Evolutionary conservation across 2,329 filamentous ascomycete species (phyloP).

Genomic region (Atkinsonella texensis): DNA sequence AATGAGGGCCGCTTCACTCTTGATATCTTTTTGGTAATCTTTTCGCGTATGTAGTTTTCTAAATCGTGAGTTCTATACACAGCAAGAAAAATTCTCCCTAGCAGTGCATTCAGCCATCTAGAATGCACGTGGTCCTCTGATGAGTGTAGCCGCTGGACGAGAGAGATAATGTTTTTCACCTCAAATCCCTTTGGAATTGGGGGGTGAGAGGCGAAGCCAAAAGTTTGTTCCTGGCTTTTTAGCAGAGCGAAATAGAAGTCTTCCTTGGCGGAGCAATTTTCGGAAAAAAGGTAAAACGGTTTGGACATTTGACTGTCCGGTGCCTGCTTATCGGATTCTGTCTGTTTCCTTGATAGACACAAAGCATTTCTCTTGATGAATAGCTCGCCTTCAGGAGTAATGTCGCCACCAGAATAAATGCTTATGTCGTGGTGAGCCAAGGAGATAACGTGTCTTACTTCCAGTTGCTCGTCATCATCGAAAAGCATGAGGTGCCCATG

Average conservation of each 20-base stretch:
- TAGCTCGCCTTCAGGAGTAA: slow-evolving; percentile 79
- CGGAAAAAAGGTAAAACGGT: slow-evolving; percentile 88
- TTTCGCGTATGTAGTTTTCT: slow-evolving; percentile 66
- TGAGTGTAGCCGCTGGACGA: slow-evolving; percentile 84
- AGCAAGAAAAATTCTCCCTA: slow-evolving; percentile 79
- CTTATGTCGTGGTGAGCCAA: slow-evolving; percentile 77
- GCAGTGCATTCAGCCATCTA: slow-evolving; percentile 83
- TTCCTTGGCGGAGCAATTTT: slow-evolving; percentile 93
- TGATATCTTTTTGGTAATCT: slow-evolving; percentile 92
- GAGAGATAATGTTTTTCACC: slow-evolving; percentile 71
- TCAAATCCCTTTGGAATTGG: slow-evolving; percentile 69
- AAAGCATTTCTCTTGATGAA: slow-evolving; percentile 94
- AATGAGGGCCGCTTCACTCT: slow-evolving; percentile 87
- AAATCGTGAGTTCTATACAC: slow-evolving; percentile 76
- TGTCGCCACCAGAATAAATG: slow-evolving; percentile 68
- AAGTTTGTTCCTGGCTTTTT: slow-evolving; percentile 64
- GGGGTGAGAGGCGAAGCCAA: slow-evolving; percentile 38
- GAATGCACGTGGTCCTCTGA: slow-evolving; percentile 85
- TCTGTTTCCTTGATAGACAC: slow-evolving; percentile 56
- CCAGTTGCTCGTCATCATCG: slow-evolving; percentile 87
- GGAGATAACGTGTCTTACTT: slow-evolving; percentile 92
- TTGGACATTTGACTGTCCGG: slow-evolving; percentile 51
- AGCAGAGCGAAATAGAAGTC: slow-evolving; percentile 95
- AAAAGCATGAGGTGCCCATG: slow-evolving; percentile 97
- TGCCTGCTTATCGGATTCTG: slow-evolving; percentile 35